Percentiles rank a stretch among this genome's conserved stretches.
Conservation (phyloP, 495 filamentous ascomycete genomes). For the Venustampulla echinocandica region DNA sequence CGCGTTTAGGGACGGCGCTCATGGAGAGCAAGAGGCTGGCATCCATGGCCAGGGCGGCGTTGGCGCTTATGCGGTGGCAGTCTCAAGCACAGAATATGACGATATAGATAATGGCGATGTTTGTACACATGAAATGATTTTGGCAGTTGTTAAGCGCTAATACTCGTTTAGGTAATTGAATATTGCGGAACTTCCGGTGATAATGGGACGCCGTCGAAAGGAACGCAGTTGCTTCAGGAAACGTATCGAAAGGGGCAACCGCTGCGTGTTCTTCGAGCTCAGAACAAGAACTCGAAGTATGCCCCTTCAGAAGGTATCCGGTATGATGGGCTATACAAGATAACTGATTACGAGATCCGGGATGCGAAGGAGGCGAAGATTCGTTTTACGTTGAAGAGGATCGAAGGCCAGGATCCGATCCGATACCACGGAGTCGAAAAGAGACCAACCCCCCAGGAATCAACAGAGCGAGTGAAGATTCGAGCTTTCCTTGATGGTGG, state of each 20-base stretch:
- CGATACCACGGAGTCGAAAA: conserved; percentile 14
- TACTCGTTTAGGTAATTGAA: conserved; percentile 25
- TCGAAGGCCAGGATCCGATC: conserved; percentile 34
- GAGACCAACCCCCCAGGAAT: conserved; percentile 6
- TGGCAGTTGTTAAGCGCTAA: conserved; percentile 2
- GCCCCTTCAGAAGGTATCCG: conserved; percentile 40
- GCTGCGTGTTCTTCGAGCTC: conserved; percentile 41
- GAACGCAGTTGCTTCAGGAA: conserved; percentile 34
- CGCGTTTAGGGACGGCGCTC: conserved; percentile 46
- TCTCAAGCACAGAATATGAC: conserved; percentile 35
- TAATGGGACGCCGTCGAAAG: conserved; percentile 20
- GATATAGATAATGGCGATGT: conserved; percentile 36
- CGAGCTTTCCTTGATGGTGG: conserved; percentile 1
- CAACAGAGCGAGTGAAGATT: background rate
- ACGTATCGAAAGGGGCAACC: conserved; percentile 23
- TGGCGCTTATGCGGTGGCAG: conserved; percentile 34
- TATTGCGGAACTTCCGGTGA: conserved; percentile 44
- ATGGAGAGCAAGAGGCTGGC: conserved; percentile 43
- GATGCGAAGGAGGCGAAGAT: conserved; percentile 28
- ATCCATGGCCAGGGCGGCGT: conserved; percentile 31
- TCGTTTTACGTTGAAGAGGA: conserved; percentile 32
- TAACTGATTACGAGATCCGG: conserved; percentile 20
- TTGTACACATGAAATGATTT: background rate
- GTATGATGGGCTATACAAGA: conserved; percentile 49
- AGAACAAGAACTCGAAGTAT: conserved; percentile 27